Conservation (phyloP, 1,284 basidiomycete species). For the Ceratobasidium sp. region DNA sequence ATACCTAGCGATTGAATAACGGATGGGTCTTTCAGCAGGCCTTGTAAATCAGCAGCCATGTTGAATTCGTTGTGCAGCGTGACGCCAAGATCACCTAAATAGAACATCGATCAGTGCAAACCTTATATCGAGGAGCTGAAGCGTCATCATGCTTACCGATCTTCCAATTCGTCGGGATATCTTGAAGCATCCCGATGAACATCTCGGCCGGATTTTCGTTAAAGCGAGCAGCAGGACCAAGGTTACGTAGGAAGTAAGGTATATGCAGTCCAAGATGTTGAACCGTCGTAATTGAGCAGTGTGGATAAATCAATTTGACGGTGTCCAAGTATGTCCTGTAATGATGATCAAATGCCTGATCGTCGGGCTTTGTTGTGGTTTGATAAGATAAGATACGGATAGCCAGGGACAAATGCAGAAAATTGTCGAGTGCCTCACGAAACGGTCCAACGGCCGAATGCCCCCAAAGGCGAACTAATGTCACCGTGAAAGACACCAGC, state of each 20-base stretch:
- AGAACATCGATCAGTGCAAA: no score
- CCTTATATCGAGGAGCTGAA: neutral
- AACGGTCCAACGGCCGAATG: neutral
- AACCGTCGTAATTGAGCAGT: neutral
- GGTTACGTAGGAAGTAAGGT: neutral
- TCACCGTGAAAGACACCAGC: conserved; percentile 42
- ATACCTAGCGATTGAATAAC: neutral
- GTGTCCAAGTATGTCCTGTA: neutral
- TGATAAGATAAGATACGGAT: conserved; percentile 15
- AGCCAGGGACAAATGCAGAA: conserved; percentile 5
- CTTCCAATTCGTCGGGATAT: conserved; percentile 9
- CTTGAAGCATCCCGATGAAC: conserved; percentile 38
- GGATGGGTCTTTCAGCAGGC: neutral
- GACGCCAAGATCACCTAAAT: neutral
- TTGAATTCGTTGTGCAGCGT: conserved; percentile 22
- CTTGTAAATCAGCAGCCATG: neutral
- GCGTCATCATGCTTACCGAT: conserved; percentile 10
- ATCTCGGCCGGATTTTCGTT: conserved; percentile 31
- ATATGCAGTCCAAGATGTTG: conserved; percentile 41
- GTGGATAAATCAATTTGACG: conserved; percentile 16
- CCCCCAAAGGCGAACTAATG: conserved; percentile 38
- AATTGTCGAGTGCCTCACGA: conserved; percentile 11
- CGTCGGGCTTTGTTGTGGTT: neutral
- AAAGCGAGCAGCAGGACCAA: conserved; percentile 21
- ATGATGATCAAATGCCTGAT: neutral